phyloP scores from a whole-genome alignment of 345 rosid genomes.

The Trapa incisa region DNA sequence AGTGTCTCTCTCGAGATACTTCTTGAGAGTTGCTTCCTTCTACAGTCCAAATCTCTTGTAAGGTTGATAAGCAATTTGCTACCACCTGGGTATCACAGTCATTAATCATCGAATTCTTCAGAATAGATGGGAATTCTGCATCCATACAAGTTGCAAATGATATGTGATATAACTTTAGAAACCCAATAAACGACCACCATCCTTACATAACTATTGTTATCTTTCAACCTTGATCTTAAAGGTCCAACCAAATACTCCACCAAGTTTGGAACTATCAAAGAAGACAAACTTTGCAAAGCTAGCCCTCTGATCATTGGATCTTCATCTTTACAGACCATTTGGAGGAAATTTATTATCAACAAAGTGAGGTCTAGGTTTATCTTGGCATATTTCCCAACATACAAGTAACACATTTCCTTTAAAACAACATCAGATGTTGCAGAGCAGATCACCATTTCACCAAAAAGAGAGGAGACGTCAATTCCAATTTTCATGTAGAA shows the following conservation, averaged over 20 bases:
- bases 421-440: conserved; percentile 93
- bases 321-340: conserved; percentile 89
- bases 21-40: conserved; percentile 84
- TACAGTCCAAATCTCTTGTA: conserved; percentile 91
- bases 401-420: conserved; percentile 96
- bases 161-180: conserved; percentile 82
- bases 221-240: conserved; percentile 68
- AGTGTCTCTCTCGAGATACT: conserved; percentile 66
- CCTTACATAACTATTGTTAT: conserved; percentile 76
- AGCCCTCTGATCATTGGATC: conserved; percentile 97
- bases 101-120: conserved; percentile 77
- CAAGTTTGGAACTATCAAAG: conserved; percentile 71
- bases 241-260: conserved; percentile 99
- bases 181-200: conserved; percentile 72
- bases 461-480: conserved; percentile 82
- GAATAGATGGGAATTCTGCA: conserved; percentile 65
- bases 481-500: conserved; percentile 89
- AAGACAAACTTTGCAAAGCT: conserved; percentile 82
- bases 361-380: conserved; percentile 89
- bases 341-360: conserved; percentile 85
- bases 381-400: conserved; percentile 94
- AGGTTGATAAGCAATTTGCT: conserved; percentile 74
- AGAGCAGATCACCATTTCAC: conserved; percentile 99
- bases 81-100: conserved; percentile 92
- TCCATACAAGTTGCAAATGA: conserved; percentile 70